Conservation (phyloP, 1,284 basidiomycete genomes). For the Ustilago shanxiensis region DNA sequence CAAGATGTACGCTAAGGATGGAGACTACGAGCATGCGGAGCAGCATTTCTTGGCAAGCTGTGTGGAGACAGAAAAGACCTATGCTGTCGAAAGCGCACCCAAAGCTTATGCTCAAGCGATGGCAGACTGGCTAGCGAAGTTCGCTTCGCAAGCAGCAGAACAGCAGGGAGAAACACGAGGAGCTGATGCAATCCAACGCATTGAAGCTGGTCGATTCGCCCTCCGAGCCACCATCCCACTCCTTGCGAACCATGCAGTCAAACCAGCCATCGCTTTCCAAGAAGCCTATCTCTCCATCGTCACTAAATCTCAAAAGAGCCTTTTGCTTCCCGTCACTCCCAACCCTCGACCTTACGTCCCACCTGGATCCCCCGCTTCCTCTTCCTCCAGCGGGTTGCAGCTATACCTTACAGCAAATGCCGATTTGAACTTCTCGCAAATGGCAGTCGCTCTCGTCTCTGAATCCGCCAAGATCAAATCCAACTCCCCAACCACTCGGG, state of each 20-base stretch:
- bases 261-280: constrained; percentile 47
- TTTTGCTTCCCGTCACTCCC: constrained; percentile 65
- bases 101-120: constrained; percentile 55
- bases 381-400: constrained; percentile 18
- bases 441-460: constrained; percentile 57
- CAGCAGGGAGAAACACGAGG: constrained; percentile 38
- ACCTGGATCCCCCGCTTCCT: constrained; percentile 35
- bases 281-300: constrained; percentile 46
- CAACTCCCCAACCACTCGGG: background rate
- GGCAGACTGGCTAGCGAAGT: constrained; percentile 57
- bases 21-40: constrained; percentile 52
- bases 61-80: constrained; percentile 33
- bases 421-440: constrained; percentile 66
- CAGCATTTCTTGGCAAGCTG: constrained; percentile 56
- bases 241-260: constrained; percentile 37
- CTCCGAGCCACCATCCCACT: constrained; percentile 55
- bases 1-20: constrained; percentile 55
- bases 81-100: constrained; percentile 39
- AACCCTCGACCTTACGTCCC: constrained; percentile 66
- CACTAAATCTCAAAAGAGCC: constrained; percentile 42
- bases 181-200: constrained; percentile 44
- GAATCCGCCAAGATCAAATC: constrained; percentile 31
- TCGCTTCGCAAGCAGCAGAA: constrained; percentile 34
- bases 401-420: constrained; percentile 65
- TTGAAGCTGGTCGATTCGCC: constrained; percentile 59